Evolutionary conservation across 106 monocot genomes (phyloP).

Genomic region (Apostasia shenzhenica): DNA sequence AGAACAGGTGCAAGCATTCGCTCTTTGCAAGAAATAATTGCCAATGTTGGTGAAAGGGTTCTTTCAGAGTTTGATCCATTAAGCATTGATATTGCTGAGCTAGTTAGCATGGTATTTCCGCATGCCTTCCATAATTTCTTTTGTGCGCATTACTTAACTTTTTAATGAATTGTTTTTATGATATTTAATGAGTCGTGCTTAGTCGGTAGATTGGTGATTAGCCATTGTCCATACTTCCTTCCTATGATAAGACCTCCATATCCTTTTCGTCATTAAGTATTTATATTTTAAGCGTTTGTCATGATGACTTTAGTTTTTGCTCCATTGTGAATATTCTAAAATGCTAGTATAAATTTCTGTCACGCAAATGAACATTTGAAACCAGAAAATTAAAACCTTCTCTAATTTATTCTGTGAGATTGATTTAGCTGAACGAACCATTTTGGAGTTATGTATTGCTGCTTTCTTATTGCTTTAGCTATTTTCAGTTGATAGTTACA

Average conservation of each 20-base stretch:
- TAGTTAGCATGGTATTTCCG: conserved; percentile 73
- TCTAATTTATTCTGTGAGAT: too few species aligned
- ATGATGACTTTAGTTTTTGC: too few species aligned
- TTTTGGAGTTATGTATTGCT: too few species aligned
- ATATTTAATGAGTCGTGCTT: background rate
- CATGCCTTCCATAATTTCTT: background rate
- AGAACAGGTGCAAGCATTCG: conserved; percentile 47
- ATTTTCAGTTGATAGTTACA: too few species aligned
- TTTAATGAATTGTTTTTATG: background rate
- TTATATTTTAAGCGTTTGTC: too few species aligned
- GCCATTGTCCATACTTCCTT: background rate
- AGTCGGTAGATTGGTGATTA: background rate
- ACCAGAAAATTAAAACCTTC: too few species aligned
- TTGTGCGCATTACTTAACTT: background rate
- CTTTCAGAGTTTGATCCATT: conserved; percentile 87
- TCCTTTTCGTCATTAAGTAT: too few species aligned
- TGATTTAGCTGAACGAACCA: too few species aligned
- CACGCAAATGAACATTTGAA: too few species aligned
- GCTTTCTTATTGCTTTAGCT: too few species aligned
- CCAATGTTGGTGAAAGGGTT: conserved; percentile 75
- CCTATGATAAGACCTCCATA: background rate
- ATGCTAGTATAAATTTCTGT: too few species aligned
- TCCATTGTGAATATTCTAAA: too few species aligned
- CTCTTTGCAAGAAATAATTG: conserved; percentile 53
- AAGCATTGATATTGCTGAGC: conserved; percentile 76